These are phyloP conservation scores for Kodamaea suecica DNA, from an alignment of 1,139 yeast genomes.

Conservation along the genomic window DNA sequence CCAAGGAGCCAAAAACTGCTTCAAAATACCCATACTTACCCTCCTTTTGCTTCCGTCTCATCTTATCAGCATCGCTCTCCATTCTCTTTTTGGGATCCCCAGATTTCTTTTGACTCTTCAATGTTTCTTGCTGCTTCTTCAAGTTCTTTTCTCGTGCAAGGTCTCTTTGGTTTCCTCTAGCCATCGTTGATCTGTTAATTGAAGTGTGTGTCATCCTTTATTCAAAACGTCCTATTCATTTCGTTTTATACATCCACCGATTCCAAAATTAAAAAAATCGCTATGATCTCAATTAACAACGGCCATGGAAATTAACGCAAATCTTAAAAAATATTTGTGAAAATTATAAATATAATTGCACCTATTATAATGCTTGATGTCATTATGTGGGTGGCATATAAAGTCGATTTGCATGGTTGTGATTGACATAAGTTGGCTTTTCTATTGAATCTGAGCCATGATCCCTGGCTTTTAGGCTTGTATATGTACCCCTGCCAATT, in stretches of 20 bases:
- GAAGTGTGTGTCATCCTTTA: slow-evolving; percentile 4
- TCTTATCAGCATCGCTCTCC: slow-evolving; percentile 83
- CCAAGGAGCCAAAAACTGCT: no score
- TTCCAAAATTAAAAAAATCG: no score
- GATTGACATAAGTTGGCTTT: no score
- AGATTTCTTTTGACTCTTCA: slow-evolving; percentile 60
- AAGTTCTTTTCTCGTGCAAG: slow-evolving; percentile 84
- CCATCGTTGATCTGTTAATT: slow-evolving; percentile 59
- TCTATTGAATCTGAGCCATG: no score
- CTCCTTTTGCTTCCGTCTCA: slow-evolving; percentile 83
- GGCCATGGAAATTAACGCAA: no score
- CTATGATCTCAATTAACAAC: not conserved
- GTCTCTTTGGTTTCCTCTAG: slow-evolving; percentile 96
- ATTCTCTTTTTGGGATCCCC: slow-evolving; percentile 85
- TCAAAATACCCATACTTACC: slow-evolving; percentile 59
- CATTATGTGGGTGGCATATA: no score
- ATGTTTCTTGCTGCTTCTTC: slow-evolving; percentile 69
- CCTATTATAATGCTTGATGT: no score
- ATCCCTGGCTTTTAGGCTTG: not conserved
- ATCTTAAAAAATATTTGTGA: no score
- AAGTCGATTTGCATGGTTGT: no score
- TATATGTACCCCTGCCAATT: not conserved
- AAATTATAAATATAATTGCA: no score
- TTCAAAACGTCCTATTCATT: slow-evolving; percentile 1
- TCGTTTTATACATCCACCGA: slow-evolving; percentile 4